phyloP scores from a whole-genome alignment of 2,329 filamentous ascomycete genomes.

The Fusarium ambrosium region DNA sequence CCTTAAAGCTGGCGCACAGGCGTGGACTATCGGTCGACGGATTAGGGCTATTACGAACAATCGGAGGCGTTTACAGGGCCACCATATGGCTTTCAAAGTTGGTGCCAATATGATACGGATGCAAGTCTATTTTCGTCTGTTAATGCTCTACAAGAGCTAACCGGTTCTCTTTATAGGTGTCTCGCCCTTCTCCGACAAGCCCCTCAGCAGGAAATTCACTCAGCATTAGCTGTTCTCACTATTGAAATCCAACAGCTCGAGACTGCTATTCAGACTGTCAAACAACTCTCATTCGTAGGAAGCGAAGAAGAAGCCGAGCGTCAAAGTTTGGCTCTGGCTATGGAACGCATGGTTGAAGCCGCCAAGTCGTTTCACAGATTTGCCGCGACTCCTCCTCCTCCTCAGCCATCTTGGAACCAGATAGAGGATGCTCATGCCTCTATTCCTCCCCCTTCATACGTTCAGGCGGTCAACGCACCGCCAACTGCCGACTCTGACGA shows the following conservation, averaged over 20 bases:
- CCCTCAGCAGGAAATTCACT: not conserved
- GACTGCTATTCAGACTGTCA: not conserved
- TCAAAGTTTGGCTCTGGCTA: not conserved
- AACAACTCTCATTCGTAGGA: not conserved
- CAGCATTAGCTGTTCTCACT: not conserved
- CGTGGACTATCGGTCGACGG: not conserved
- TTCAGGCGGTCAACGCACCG: not conserved
- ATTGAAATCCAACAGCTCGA: not conserved
- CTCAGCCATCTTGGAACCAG: not conserved
- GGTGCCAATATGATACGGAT: slow-evolving; percentile 1
- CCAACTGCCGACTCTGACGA: not conserved
- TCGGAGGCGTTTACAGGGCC: not conserved
- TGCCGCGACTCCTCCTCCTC: not conserved
- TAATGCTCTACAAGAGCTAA: not conserved
- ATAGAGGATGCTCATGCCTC: not conserved
- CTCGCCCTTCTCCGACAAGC: not conserved
- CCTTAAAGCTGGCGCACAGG: not conserved
- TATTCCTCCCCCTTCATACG: not conserved
- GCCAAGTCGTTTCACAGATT: slow-evolving; percentile 1
- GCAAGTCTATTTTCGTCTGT: not conserved
- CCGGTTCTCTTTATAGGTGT: not conserved
- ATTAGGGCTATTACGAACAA: not conserved
- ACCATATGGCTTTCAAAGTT: slow-evolving; percentile 3
- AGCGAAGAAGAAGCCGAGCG: not conserved
- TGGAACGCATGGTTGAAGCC: not conserved